Evolutionary conservation across 1,284 basidiomycete species (phyloP), one percentile per base, ranked within the genome.

Genomic region (Heterobasidion occidentale): DNA sequence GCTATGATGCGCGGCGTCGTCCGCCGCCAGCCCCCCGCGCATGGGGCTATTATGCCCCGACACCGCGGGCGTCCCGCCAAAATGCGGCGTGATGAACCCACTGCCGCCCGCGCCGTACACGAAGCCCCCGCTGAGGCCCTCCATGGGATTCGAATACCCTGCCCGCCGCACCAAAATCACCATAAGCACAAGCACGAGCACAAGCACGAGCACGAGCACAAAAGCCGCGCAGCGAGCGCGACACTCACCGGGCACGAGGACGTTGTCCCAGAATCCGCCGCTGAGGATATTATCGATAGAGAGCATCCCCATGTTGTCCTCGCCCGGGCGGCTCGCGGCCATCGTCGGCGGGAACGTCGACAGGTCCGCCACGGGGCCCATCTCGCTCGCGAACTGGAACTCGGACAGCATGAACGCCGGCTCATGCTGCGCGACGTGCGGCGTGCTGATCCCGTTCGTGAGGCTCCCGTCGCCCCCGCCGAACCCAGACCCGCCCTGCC

Each of bases 321-420:
- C 78, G 46, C 77, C 74, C 36, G 71, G 60, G 46, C 78, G 74
- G 52, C 72, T 62, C 9, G 79, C 76, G 46, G 81, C 85, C 86
- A 90, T 89, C 52, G 86, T 90, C 34, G 88, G 88, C 51, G 89
- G 88, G 78, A 90, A 90, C 53, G 84, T 88, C 51, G 85, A 80
- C 63, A 90, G 83, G 66, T 90, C 89, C 58, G 77, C 81, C 17
- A 84, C 85, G 8, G 86, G 88, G 0, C 87, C 86, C 86, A 90
- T 90, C 73, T 91, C 89, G 52, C 88, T 76, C 55, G 83, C 82
- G 63, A 88, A 83, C 58, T 84, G 80, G 70, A 85, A 90, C 62
- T 81, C 81, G 58, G 75, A 73, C 59, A 77, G 61, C 50, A 67
- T 11, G 14, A 52, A 56, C 34, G 57, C 45, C 17, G 49, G 42